These are phyloP conservation scores for Fistulinella prunicolor DNA, from an alignment of 768 basidiomycete species.

Conservation along the genomic window DNA sequence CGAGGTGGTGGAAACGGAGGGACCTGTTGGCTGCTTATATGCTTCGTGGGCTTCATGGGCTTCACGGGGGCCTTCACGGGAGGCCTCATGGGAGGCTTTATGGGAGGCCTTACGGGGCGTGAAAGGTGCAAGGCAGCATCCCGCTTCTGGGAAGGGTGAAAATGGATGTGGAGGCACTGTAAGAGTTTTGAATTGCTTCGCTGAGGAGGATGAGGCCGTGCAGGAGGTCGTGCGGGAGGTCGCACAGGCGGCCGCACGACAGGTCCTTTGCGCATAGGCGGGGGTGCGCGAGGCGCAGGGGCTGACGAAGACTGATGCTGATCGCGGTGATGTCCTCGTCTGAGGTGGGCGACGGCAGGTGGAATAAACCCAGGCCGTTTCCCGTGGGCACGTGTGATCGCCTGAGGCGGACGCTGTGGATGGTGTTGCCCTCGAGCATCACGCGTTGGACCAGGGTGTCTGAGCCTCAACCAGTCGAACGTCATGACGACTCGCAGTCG, in stretches of 20 bases:
- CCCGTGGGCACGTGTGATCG: conserved; percentile 15
- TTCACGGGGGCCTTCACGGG: neutral
- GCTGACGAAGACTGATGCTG: conserved; percentile 7
- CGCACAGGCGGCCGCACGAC: conserved; percentile 9
- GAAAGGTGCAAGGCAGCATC: conserved; percentile 7
- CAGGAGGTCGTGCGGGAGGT: conserved; percentile 10
- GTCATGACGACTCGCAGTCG: conserved; percentile 18
- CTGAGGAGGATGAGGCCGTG: conserved; percentile 11
- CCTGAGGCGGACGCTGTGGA: conserved; percentile 14
- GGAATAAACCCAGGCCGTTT: conserved; percentile 17
- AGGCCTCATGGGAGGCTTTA: neutral
- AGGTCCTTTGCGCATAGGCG: conserved; percentile 16
- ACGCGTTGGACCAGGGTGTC: conserved; percentile 12
- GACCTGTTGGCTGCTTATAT: conserved; percentile 1
- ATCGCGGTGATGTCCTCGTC: conserved; percentile 20
- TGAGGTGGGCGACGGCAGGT: conserved; percentile 16
- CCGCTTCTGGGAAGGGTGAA: conserved; percentile 25
- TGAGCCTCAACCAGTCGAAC: conserved; percentile 28
- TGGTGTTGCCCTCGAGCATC: conserved; percentile 17
- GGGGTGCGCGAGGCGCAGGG: conserved; percentile 10
- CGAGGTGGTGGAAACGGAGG: conserved; percentile 26
- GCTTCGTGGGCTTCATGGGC: neutral
- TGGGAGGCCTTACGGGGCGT: neutral
- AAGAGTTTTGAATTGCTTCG: conserved; percentile 13
- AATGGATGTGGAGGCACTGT: conserved; percentile 25